phyloP scores from a whole-genome alignment of 208 protist species.

The Acanthamoeba lenticulata region DNA sequence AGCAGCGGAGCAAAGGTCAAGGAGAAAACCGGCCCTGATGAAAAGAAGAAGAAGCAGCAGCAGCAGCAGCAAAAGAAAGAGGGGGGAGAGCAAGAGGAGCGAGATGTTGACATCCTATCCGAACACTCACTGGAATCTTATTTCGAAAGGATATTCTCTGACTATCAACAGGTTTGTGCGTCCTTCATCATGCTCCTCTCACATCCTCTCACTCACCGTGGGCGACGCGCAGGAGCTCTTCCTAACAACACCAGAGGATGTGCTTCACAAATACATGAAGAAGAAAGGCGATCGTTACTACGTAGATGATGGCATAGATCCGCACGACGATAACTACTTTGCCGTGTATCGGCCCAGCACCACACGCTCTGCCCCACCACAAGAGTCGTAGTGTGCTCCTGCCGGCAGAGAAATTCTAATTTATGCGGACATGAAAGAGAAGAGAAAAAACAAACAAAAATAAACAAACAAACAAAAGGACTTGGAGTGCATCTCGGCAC shows the following conservation, averaged over 20 bases:
- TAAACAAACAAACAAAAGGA: too few species aligned
- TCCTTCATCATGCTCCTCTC: background rate
- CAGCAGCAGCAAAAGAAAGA: background rate
- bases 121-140: background rate
- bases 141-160: background rate
- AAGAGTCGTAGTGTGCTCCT: too few species aligned
- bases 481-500: too few species aligned
- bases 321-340: slow-evolving; percentile 34
- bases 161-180: background rate
- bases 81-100: background rate
- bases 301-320: slow-evolving; percentile 10
- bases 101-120: background rate
- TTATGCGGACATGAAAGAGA: too few species aligned
- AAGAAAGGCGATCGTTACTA: background rate
- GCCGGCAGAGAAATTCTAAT: too few species aligned
- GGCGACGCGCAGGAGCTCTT: background rate
- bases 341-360: background rate
- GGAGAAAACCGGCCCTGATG: background rate
- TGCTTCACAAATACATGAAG: slow-evolving; percentile 1
- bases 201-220: background rate
- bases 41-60: background rate
- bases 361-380: too few species aligned
- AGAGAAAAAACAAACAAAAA: too few species aligned
- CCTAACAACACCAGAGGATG: background rate
- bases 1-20: background rate